These are phyloP conservation scores for Fraxinus sp. DNA, from an alignment of 305 asterid genomes.

Conservation along the genomic window DNA sequence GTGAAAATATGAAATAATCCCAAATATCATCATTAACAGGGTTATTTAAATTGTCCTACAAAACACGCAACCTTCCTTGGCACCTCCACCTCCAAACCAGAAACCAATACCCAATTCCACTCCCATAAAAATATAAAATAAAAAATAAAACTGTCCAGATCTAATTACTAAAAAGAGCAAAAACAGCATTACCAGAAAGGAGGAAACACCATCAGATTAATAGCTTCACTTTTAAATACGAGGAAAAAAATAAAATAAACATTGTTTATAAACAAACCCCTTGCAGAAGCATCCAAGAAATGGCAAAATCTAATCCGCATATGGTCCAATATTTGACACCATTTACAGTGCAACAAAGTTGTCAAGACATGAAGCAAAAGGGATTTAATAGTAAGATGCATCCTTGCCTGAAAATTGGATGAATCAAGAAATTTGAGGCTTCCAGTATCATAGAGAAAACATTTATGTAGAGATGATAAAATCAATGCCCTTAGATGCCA, in stretches of 20 bases:
- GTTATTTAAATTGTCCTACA: background rate
- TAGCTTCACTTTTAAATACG: background rate
- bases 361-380: background rate
- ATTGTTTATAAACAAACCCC: background rate
- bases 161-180: background rate
- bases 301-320: background rate
- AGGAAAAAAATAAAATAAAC: background rate
- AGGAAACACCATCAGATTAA: background rate
- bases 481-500: constrained; percentile 83
- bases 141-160: background rate
- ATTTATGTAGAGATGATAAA: constrained; percentile 66
- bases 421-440: constrained; percentile 64
- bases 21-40: background rate
- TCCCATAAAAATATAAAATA: background rate
- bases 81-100: background rate
- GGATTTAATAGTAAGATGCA: constrained; percentile 10
- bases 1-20: background rate
- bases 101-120: background rate
- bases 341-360: background rate
- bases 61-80: background rate
- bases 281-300: background rate
- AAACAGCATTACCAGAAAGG: background rate
- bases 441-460: constrained; percentile 80
- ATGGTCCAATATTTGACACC: background rate
- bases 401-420: constrained; percentile 72